Evolutionary conservation across 2,329 filamentous ascomycete species (phyloP).

Genomic region (Trichoderma asperellum): DNA sequence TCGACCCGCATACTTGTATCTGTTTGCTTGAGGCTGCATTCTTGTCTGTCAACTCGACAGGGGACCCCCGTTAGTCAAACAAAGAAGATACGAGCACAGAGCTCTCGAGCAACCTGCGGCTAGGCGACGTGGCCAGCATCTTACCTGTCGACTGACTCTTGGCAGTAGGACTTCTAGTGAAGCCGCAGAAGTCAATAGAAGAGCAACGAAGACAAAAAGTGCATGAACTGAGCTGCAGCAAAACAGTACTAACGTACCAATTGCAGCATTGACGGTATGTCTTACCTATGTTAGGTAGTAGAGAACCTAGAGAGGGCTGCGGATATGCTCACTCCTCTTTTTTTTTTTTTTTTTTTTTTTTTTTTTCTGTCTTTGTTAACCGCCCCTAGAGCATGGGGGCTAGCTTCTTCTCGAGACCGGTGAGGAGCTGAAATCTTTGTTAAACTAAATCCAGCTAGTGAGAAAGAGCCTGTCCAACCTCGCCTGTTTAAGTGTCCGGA

Average conservation of each 20-base stretch:
- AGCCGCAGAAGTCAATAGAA: neutral
- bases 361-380: neutral
- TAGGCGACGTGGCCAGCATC: neutral
- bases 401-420: neutral
- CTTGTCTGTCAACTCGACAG: neutral
- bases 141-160: neutral
- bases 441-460: neutral
- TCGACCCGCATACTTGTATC: neutral
- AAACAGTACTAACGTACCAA: too few relatives aligned
- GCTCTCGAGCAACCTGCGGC: neutral
- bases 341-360: too few relatives aligned
- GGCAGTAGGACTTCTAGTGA: neutral
- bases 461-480: neutral
- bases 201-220: neutral
- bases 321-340: neutral
- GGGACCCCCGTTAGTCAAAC: neutral
- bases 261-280: neutral
- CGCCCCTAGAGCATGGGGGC: neutral
- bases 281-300: neutral
- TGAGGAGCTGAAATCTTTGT: neutral
- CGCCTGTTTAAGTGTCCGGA: neutral
- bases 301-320: neutral
- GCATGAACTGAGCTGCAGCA: neutral
- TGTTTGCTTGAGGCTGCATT: conserved; percentile 7
- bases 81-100: neutral